Evolutionary conservation across 2,329 filamentous ascomycete genomes (phyloP).

Genomic region (Botryosphaeria dothidea): DNA sequence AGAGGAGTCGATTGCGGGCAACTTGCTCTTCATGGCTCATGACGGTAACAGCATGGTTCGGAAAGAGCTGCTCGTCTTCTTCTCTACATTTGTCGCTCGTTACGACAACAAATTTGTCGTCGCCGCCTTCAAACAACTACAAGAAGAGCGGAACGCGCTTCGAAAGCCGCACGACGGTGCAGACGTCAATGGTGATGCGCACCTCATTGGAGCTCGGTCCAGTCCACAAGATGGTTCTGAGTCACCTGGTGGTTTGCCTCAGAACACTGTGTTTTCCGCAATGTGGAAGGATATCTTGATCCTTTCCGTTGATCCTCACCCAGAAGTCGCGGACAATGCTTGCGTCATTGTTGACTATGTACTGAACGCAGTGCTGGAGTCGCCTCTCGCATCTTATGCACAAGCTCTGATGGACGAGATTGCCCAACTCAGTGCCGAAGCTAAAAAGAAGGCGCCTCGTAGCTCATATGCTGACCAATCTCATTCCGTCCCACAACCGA

Average conservation of each 20-base stretch:
- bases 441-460: slow-evolving; percentile 34
- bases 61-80: slow-evolving; percentile 89
- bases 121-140: slow-evolving; percentile 84
- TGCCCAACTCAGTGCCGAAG: slow-evolving; percentile 40
- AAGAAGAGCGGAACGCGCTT: slow-evolving; percentile 50
- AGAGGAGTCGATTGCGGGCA: slow-evolving; percentile 87
- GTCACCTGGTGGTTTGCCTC: slow-evolving; percentile 49
- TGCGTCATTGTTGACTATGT: slow-evolving; percentile 84
- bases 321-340: slow-evolving; percentile 85
- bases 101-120: slow-evolving; percentile 93
- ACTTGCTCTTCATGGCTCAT: slow-evolving; percentile 85
- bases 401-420: slow-evolving; percentile 76
- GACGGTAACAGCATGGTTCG: slow-evolving; percentile 94
- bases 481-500: slow-evolving; percentile 34
- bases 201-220: slow-evolving; percentile 52
- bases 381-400: slow-evolving; percentile 70
- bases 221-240: slow-evolving; percentile 10
- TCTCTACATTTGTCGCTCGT: slow-evolving; percentile 85
- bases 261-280: slow-evolving; percentile 88
- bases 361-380: slow-evolving; percentile 74
- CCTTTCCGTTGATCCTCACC: slow-evolving; percentile 89
- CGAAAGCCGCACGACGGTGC: background rate
- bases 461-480: slow-evolving; percentile 52
- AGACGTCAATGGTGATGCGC: background rate
- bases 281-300: slow-evolving; percentile 94